phyloP scores from a whole-genome alignment of 1,139 yeast genomes.

The Yarrowia galli region DNA sequence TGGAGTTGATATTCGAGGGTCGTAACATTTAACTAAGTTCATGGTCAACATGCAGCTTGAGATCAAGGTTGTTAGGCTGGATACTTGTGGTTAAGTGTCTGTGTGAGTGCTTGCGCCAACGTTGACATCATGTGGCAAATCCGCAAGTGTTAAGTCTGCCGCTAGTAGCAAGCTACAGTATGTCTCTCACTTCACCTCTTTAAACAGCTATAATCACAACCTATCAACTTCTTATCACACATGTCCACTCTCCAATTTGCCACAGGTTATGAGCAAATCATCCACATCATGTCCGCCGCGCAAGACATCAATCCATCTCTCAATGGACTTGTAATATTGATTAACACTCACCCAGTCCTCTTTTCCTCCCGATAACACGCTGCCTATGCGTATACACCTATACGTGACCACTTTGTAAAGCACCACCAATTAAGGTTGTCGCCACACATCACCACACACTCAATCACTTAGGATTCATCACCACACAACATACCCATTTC shows the following conservation, averaged over 20 bases:
- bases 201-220: too few species aligned
- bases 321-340: neutral
- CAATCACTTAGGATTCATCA: neutral
- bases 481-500: conserved; percentile 9
- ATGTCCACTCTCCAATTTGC: neutral
- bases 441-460: conserved; percentile 35
- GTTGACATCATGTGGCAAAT: too few species aligned
- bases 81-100: neutral
- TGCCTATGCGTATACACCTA: too few species aligned
- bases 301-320: neutral
- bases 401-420: neutral
- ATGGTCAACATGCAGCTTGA: neutral
- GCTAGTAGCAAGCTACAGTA: too few species aligned
- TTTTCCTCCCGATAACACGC: neutral
- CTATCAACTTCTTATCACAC: neutral
- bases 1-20: neutral
- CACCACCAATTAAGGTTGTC: conserved; percentile 21
- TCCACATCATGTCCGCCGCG: too few species aligned
- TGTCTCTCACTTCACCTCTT: too few species aligned
- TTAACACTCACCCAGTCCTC: too few species aligned
- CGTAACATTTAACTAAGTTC: conserved; percentile 3
- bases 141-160: too few species aligned
- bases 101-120: neutral
- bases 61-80: conserved; percentile 11
- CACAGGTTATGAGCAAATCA: conserved; percentile 5